Evolutionary conservation across 2,329 filamentous ascomycete species (phyloP).

Genomic region (Aspergillus persii): DNA sequence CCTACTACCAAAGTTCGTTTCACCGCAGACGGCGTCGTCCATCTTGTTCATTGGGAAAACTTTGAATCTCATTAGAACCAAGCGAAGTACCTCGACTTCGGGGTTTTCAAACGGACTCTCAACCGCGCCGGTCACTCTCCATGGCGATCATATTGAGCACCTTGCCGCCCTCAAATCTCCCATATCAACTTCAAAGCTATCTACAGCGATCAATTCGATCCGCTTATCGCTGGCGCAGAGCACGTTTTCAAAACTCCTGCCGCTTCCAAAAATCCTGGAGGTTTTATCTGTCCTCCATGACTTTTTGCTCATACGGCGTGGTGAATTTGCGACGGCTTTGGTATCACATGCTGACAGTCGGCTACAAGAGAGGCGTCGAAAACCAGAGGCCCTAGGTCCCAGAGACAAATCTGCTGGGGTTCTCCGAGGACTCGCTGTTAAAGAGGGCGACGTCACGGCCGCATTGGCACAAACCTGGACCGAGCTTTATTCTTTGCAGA

Average conservation of each 20-base stretch:
- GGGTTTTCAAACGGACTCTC: slow-evolving; percentile 28
- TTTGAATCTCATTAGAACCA: slow-evolving; percentile 73
- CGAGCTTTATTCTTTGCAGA: slow-evolving; percentile 71
- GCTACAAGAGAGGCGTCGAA: slow-evolving; percentile 69
- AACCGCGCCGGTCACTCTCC: slow-evolving; percentile 61
- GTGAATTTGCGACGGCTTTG: slow-evolving; percentile 86
- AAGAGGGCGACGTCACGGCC: slow-evolving; percentile 80
- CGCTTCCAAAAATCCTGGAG: slow-evolving; percentile 72
- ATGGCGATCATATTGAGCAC: slow-evolving; percentile 49
- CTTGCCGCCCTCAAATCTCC: slow-evolving; percentile 70
- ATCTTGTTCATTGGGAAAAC: slow-evolving; percentile 90
- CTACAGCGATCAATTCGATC: slow-evolving; percentile 71
- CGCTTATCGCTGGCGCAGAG: slow-evolving; percentile 79
- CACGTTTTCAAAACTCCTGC: slow-evolving; percentile 76
- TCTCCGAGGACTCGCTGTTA: slow-evolving; percentile 66
- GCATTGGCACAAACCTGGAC: slow-evolving; percentile 77
- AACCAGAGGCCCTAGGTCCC: slow-evolving; percentile 49
- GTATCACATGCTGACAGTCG: slow-evolving; percentile 82
- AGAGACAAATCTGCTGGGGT: slow-evolving; percentile 53
- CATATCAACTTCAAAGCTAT: slow-evolving; percentile 68
- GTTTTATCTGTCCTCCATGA: slow-evolving; percentile 75
- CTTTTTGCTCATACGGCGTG: slow-evolving; percentile 82
- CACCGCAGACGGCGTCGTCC: slow-evolving; percentile 69
- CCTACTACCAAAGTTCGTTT: slow-evolving; percentile 77
- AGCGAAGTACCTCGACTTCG: slow-evolving; percentile 36